Percentiles rank a stretch among this genome's conserved stretches.
These are phyloP conservation scores for Zizania palustris DNA, from an alignment of 202 grass and related monocot genomes.

Conservation along the genomic window DNA sequence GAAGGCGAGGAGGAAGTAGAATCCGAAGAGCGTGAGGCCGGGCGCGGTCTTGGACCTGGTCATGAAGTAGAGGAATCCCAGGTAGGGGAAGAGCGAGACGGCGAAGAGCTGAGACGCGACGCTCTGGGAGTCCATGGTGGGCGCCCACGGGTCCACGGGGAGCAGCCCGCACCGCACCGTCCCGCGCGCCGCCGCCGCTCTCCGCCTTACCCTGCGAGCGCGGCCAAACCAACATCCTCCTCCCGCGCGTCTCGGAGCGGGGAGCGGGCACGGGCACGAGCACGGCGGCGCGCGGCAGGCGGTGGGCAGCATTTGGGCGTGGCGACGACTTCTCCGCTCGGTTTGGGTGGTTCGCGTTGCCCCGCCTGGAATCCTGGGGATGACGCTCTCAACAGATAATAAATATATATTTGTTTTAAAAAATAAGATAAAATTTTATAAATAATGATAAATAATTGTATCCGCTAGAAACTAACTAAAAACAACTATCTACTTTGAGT, in stretches of 20 bases:
- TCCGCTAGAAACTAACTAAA: too few species aligned
- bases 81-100: constrained; percentile 84
- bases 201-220: background rate
- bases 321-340: background rate
- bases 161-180: constrained; percentile 60
- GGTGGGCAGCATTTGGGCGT: constrained; percentile 45
- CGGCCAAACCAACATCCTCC: background rate
- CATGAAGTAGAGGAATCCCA: constrained; percentile 93
- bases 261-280: constrained; percentile 5
- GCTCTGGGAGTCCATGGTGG: constrained; percentile 79
- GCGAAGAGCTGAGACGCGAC: constrained; percentile 94
- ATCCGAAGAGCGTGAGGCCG: constrained; percentile 88
- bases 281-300: constrained; percentile 34
- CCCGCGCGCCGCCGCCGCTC: background rate
- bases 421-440: too few species aligned
- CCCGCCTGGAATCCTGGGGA: background rate
- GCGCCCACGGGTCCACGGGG: constrained; percentile 88
- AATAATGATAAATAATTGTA: too few species aligned
- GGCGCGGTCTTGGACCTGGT: constrained; percentile 84
- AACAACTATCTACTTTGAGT: too few species aligned
- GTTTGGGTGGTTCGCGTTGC: constrained; percentile 37
- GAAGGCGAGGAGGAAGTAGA: constrained; percentile 93
- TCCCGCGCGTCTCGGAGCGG: background rate
- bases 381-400: background rate
- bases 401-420: too few species aligned